These are phyloP conservation scores for Fusarium verticillioides DNA, from an alignment of 2,329 filamentous ascomycete genomes.

Conservation along the genomic window DNA sequence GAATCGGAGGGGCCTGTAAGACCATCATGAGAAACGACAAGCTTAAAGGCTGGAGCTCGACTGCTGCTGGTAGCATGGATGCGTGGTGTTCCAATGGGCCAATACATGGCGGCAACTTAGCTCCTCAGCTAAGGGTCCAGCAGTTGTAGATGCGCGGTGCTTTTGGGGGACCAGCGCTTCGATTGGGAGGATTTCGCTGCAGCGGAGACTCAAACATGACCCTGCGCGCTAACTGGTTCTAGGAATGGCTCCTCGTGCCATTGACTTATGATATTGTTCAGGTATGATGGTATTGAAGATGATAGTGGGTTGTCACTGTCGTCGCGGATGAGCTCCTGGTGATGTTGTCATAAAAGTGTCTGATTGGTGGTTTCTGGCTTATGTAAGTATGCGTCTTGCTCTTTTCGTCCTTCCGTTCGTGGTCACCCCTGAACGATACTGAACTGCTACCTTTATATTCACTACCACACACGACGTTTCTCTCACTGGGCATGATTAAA, in stretches of 20 bases:
- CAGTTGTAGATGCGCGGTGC: slow-evolving; percentile 32
- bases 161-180: slow-evolving; percentile 28
- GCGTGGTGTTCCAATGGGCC: slow-evolving; percentile 86
- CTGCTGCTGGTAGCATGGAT: slow-evolving; percentile 83
- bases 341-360: slow-evolving; percentile 30
- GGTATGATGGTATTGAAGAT: slow-evolving; percentile 24
- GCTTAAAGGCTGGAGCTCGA: slow-evolving; percentile 61
- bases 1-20: slow-evolving; percentile 52
- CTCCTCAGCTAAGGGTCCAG: slow-evolving; percentile 41
- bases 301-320: slow-evolving; percentile 25
- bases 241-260: slow-evolving; percentile 29
- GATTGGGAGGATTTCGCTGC: slow-evolving; percentile 22
- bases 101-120: slow-evolving; percentile 76
- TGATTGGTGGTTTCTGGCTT: slow-evolving; percentile 29
- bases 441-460: neutral
- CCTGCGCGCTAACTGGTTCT: slow-evolving; percentile 30
- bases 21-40: slow-evolving; percentile 71
- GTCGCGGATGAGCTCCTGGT: slow-evolving; percentile 31
- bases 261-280: slow-evolving; percentile 36
- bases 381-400: slow-evolving; percentile 20
- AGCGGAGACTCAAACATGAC: slow-evolving; percentile 44
- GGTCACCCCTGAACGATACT: neutral
- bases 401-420: slow-evolving; percentile 4
- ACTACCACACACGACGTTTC: neutral
- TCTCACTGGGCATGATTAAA: neutral